A percentile compares a stretch with the other conserved stretches of the same genome.
phyloP scores from a whole-genome alignment of 1,139 yeast species.

The Arxiozyma heterogenica region DNA sequence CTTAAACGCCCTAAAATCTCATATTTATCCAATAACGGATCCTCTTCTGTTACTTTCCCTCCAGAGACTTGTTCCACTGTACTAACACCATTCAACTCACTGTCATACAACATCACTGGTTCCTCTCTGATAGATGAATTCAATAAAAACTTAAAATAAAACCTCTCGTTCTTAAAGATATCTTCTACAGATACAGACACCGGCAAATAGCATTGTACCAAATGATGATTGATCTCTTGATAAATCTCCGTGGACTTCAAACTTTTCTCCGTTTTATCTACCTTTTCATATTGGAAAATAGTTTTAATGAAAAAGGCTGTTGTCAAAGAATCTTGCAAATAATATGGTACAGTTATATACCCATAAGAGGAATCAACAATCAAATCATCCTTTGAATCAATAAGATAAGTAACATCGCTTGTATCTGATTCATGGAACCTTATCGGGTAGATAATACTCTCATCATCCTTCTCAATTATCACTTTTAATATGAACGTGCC shows the following conservation, averaged over 20 bases:
- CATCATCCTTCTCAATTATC: conserved; percentile 5
- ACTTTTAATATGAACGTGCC: conserved; percentile 9
- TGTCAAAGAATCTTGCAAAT: conserved; percentile 10
- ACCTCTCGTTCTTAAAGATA: conserved; percentile 21
- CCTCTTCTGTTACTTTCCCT: background rate
- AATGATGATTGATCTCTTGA: conserved; percentile 11
- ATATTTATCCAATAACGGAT: conserved; percentile 8
- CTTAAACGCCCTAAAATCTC: conserved; percentile 15
- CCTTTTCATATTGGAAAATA: conserved; percentile 1
- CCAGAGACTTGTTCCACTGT: too few relatives aligned
- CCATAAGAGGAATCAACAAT: background rate
- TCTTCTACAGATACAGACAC: conserved; percentile 30
- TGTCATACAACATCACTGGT: conserved; percentile 19
- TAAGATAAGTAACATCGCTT: background rate
- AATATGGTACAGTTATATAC: conserved; percentile 13
- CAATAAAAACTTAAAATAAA: conserved; percentile 26
- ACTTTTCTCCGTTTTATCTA: background rate
- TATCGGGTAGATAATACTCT: conserved; percentile 6
- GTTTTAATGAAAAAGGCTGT: conserved; percentile 14
- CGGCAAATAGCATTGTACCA: conserved; percentile 20
- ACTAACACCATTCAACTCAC: conserved; percentile 10
- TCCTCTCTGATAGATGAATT: conserved; percentile 21
- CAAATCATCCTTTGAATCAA: background rate
- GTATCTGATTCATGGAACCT: conserved; percentile 10
- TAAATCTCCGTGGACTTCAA: conserved; percentile 1